Percentiles rank a stretch among this genome's conserved stretches.
phyloP scores from a whole-genome alignment of 1,139 yeast species.

The Hemisphaericaspora subhashii region DNA sequence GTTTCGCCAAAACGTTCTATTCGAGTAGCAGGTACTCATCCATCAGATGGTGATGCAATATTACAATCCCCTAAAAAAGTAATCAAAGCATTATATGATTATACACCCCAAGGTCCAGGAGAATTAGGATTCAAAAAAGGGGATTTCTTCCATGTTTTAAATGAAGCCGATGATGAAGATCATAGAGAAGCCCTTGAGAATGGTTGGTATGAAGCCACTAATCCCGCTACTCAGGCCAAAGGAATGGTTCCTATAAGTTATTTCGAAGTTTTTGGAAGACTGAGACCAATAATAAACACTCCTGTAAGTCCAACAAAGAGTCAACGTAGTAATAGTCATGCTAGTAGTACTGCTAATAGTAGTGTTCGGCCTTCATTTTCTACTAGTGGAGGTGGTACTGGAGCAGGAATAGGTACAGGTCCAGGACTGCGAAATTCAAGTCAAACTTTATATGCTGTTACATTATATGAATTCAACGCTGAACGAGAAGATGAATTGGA shows the following conservation, averaged over 20 bases:
- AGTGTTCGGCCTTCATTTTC: too few relatives aligned
- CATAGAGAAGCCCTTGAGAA: constrained; percentile 31
- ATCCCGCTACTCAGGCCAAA: constrained; percentile 71
- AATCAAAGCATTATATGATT: constrained; percentile 78
- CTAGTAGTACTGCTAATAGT: background rate
- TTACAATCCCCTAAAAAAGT: constrained; percentile 70
- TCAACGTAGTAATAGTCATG: background rate
- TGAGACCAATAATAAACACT: constrained; percentile 32
- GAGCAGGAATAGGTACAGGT: background rate
- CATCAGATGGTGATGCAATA: constrained; percentile 14
- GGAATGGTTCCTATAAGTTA: constrained; percentile 89
- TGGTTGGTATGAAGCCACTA: constrained; percentile 87
- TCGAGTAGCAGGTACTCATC: constrained; percentile 25
- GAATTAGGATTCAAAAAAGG: constrained; percentile 79
- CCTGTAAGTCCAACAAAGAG: background rate
- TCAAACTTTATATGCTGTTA: constrained; percentile 47
- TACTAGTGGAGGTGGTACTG: background rate
- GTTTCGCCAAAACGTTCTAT: constrained; percentile 38
- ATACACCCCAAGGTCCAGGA: constrained; percentile 77
- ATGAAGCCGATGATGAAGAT: constrained; percentile 45
- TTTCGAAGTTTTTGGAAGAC: constrained; percentile 76
- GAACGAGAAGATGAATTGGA: constrained; percentile 88
- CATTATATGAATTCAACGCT: constrained; percentile 80
- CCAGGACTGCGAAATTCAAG: constrained; percentile 17
- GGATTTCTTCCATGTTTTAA: constrained; percentile 83